These are phyloP conservation scores for Artemisia argyi DNA, from an alignment of 129 eudicot species.

Conservation along the genomic window DNA sequence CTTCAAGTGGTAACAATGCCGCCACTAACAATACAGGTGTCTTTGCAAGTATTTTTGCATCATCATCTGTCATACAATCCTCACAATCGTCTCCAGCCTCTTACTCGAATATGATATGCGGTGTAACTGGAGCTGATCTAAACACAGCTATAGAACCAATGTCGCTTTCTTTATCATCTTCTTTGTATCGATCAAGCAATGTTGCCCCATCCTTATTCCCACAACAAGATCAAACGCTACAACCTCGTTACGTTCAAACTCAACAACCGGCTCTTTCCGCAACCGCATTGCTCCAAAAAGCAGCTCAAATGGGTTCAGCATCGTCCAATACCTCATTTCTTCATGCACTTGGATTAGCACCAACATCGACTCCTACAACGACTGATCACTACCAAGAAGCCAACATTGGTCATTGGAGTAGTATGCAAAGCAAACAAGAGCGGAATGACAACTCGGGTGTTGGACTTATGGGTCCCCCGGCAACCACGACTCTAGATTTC, in stretches of 20 bases:
- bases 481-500: constrained; percentile 72
- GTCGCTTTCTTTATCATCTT: constrained; percentile 67
- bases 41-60: constrained; percentile 58
- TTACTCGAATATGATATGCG: constrained; percentile 40
- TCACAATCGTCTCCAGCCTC: constrained; percentile 51
- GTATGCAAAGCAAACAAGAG: constrained; percentile 36
- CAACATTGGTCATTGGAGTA: constrained; percentile 33
- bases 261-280: constrained; percentile 74
- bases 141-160: constrained; percentile 44
- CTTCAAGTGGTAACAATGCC: constrained; percentile 34
- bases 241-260: constrained; percentile 39
- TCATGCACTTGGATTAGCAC: constrained; percentile 58
- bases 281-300: constrained; percentile 81
- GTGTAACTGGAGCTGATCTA: constrained; percentile 32
- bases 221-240: constrained; percentile 21
- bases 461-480: constrained; percentile 57
- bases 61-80: constrained; percentile 38
- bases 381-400: constrained; percentile 36
- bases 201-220: constrained; percentile 51
- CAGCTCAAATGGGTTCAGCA: constrained; percentile 84
- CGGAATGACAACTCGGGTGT: constrained; percentile 34
- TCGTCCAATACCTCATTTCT: constrained; percentile 65
- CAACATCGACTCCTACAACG: constrained; percentile 33
- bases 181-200: constrained; percentile 48
- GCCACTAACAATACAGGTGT: constrained; percentile 40